Percentiles rank a stretch among this genome's conserved stretches.
Evolutionary conservation across 1,284 basidiomycete genomes (phyloP).

Genomic region (Schizophyllum commune): DNA sequence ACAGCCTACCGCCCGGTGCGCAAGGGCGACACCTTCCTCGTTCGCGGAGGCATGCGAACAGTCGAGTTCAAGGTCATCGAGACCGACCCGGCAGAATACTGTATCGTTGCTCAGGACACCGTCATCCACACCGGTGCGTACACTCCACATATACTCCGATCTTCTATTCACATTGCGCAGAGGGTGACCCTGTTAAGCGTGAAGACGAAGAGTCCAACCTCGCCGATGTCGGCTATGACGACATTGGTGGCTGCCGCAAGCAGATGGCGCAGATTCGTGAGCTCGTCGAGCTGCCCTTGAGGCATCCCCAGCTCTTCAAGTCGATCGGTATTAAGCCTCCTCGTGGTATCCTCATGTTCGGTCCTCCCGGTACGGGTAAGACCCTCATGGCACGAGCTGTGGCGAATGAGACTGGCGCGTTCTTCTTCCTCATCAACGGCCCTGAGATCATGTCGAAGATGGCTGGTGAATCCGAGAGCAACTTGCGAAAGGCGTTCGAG

Average conservation of each 20-base stretch:
- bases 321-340: conserved; percentile 99
- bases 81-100: conserved; percentile 92
- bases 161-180: conserved; percentile 33
- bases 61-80: conserved; percentile 99
- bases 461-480: conserved; percentile 97
- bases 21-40: conserved; percentile 98
- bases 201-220: conserved; percentile 98
- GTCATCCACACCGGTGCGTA: conserved; percentile 80
- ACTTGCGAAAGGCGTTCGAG: conserved; percentile 96
- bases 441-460: conserved; percentile 99
- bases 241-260: conserved; percentile 98
- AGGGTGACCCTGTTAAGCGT: conserved; percentile 98
- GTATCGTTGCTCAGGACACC: conserved; percentile 95
- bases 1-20: conserved; percentile 88
- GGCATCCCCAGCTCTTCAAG: conserved; percentile 99
- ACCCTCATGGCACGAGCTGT: conserved; percentile 99
- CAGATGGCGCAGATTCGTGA: conserved; percentile 99
- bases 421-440: conserved; percentile 99
- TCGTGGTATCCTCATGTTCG: conserved; percentile 94
- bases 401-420: conserved; percentile 98
- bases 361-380: conserved; percentile 96
- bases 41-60: conserved; percentile 94
- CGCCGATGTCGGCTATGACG: conserved; percentile 96
- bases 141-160: conserved; percentile 5
- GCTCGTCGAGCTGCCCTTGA: conserved; percentile 94